phyloP scores from a whole-genome alignment of 2,329 filamentous ascomycete species.

The Neofusicoccum sp. region DNA sequence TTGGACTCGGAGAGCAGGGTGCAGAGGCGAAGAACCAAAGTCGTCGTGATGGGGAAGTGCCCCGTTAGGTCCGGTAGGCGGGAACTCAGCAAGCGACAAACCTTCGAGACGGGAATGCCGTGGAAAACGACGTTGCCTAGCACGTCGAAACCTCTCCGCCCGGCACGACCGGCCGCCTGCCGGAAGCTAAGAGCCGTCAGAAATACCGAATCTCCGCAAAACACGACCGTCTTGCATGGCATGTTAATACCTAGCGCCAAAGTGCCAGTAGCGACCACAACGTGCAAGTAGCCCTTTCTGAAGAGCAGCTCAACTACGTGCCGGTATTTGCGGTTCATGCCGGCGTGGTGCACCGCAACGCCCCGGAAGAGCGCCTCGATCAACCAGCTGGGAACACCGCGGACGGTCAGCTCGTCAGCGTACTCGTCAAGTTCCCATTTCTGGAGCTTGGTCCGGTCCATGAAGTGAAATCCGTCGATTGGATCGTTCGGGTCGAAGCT shows the following conservation, averaged over 20 bases:
- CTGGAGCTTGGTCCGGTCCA: constrained; percentile 59
- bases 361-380: constrained; percentile 64
- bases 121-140: constrained; percentile 81
- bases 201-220: constrained; percentile 70
- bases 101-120: constrained; percentile 59
- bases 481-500: constrained; percentile 66
- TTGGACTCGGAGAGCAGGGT: constrained; percentile 65
- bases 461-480: constrained; percentile 64
- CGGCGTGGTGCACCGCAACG: constrained; percentile 74
- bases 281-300: constrained; percentile 66
- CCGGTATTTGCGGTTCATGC: constrained; percentile 75
- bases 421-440: constrained; percentile 59
- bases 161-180: constrained; percentile 74
- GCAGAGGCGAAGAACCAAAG: constrained; percentile 67
- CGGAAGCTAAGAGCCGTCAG: constrained; percentile 74
- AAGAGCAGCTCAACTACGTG: constrained; percentile 73
- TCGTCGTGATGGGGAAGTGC: constrained; percentile 75
- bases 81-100: constrained; percentile 69
- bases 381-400: constrained; percentile 52
- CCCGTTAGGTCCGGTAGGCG: constrained; percentile 71
- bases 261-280: constrained; percentile 73
- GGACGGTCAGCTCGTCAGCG: constrained; percentile 51
- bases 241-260: constrained; percentile 75
- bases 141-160: constrained; percentile 76
- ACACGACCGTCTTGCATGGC: constrained; percentile 80